Percentiles rank a stretch among this genome's conserved stretches.
Evolutionary conservation across 345 rosid genomes (phyloP).

Genomic region (Viola odorata): DNA sequence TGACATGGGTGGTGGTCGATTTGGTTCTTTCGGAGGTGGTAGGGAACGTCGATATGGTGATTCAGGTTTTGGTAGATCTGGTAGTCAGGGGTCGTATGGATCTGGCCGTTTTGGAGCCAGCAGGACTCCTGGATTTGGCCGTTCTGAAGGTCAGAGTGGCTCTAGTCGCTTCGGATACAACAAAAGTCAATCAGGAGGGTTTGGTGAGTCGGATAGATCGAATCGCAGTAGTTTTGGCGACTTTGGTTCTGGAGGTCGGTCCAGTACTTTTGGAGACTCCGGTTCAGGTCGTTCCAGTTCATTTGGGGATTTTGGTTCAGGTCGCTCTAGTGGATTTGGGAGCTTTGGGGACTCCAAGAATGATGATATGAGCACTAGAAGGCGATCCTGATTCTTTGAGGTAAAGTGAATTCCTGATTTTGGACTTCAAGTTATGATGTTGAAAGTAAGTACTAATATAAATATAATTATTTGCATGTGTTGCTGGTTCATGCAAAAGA

Average conservation of each 20-base stretch:
- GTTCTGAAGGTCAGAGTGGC: constrained; percentile 13
- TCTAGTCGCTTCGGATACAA: constrained; percentile 9
- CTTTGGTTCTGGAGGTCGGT: constrained; percentile 27
- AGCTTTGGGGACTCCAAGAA: constrained; percentile 19
- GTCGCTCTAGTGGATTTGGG: constrained; percentile 34
- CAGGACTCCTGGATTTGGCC: constrained; percentile 21
- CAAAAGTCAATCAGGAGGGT: constrained; percentile 21
- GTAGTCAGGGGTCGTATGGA: constrained; percentile 33
- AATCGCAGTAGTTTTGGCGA: constrained; percentile 24
- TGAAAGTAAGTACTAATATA: no score
- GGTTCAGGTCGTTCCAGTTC: constrained; percentile 37
- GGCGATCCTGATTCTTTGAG: constrained; percentile 2
- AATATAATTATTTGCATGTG: no score
- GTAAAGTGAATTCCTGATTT: no score
- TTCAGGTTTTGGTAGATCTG: constrained; percentile 38
- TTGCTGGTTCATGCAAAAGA: no score
- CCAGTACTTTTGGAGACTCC: constrained; percentile 31
- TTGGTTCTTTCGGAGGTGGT: constrained; percentile 38
- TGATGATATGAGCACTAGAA: not conserved
- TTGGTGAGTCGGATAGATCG: constrained; percentile 24
- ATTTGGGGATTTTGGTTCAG: constrained; percentile 35
- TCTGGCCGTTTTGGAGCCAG: constrained; percentile 30
- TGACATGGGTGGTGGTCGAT: constrained; percentile 37
- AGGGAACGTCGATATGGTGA: constrained; percentile 45
- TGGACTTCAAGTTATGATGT: no score